Evolutionary conservation across 2,329 filamentous ascomycete genomes (phyloP).

Genomic region (Fusarium buxicola): DNA sequence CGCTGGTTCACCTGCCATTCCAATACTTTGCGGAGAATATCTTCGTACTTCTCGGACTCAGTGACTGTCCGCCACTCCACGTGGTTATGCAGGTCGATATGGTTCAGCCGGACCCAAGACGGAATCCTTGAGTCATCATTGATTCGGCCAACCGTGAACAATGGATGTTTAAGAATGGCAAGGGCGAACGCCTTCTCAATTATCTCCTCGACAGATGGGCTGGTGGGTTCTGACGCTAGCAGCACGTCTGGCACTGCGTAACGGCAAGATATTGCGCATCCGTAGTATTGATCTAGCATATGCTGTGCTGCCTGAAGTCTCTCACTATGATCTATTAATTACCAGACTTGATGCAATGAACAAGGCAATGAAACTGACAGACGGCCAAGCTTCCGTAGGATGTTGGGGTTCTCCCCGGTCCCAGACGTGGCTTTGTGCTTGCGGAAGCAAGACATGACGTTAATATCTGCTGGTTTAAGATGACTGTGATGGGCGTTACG

Average conservation of each 20-base stretch:
- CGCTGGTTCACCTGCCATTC: constrained; percentile 14
- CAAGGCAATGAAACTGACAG: not conserved
- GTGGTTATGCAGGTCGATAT: constrained; percentile 19
- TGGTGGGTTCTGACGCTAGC: not conserved
- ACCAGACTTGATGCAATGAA: accelerated
- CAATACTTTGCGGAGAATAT: not conserved
- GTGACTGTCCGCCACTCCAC: constrained; percentile 15
- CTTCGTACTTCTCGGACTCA: not conserved
- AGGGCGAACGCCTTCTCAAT: constrained; percentile 14
- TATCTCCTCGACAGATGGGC: not conserved
- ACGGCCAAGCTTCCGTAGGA: constrained; percentile 21
- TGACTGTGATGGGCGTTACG: too few relatives aligned
- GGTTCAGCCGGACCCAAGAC: constrained; percentile 14
- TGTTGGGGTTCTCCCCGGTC: not conserved
- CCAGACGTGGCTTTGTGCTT: not conserved
- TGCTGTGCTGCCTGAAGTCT: constrained; percentile 5
- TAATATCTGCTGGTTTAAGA: too few relatives aligned
- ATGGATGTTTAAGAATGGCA: constrained; percentile 4
- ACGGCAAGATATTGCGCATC: constrained; percentile 24
- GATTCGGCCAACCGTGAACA: constrained; percentile 10
- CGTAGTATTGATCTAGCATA: not conserved
- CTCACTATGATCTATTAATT: constrained; percentile 7
- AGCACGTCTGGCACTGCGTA: constrained; percentile 1
- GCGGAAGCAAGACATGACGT: not conserved
- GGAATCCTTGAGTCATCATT: constrained; percentile 3